Conservation (phyloP, 1,284 basidiomycete genomes). For the Irpex sp. region DNA sequence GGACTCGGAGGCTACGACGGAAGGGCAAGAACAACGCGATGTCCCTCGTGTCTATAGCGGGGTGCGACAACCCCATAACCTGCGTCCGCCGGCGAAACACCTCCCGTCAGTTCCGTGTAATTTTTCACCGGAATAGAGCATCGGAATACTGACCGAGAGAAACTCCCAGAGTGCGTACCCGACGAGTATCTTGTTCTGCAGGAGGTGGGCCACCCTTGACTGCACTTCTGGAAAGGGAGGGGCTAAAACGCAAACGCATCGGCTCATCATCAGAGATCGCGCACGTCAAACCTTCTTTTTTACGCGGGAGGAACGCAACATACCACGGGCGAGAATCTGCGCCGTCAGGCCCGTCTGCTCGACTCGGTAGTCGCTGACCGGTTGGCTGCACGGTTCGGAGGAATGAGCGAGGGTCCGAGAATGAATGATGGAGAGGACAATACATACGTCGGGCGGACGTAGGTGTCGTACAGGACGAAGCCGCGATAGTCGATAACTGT, state of each 20-base stretch:
- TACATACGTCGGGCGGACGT: slow-evolving; percentile 52
- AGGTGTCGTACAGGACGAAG: slow-evolving; percentile 45
- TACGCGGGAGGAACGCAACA: not conserved
- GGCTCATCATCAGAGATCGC: not conserved
- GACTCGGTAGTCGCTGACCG: slow-evolving; percentile 45
- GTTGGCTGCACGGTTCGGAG: slow-evolving; percentile 30
- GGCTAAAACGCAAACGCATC: slow-evolving; percentile 28
- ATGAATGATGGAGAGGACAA: not conserved
- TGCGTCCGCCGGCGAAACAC: slow-evolving; percentile 18
- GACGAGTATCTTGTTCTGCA: slow-evolving; percentile 48
- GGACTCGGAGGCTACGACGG: slow-evolving; percentile 41
- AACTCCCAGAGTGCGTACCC: slow-evolving; percentile 55
- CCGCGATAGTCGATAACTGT: slow-evolving; percentile 47
- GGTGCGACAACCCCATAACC: slow-evolving; percentile 52
- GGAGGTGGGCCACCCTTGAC: slow-evolving; percentile 37
- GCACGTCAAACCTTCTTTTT: not conserved
- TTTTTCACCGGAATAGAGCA: not conserved
- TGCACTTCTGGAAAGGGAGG: slow-evolving; percentile 47
- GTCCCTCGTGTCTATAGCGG: slow-evolving; percentile 52
- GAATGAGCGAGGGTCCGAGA: slow-evolving; percentile 1
- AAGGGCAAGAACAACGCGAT: slow-evolving; percentile 54
- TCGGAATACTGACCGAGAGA: slow-evolving; percentile 38
- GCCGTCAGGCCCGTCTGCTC: slow-evolving; percentile 44
- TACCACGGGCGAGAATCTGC: slow-evolving; percentile 39
- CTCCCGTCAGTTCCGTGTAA: not conserved